Base-by-base conservation (phyloP, 805 yeast species). In the Hanseniaspora nectarophila region DNA sequence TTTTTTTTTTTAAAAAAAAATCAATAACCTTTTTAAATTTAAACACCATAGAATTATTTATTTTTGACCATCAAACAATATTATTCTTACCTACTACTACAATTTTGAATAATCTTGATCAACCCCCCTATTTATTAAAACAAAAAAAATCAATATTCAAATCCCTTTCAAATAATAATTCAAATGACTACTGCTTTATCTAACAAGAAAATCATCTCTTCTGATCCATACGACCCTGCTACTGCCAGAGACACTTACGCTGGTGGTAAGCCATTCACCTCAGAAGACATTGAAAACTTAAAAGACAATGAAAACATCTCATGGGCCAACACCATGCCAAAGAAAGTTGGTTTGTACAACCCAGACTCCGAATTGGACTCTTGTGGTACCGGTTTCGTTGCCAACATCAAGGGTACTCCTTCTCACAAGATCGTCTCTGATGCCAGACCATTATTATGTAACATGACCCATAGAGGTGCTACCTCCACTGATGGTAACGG, bases 381-480 rank as follows among this genome's bases (percentile, higher is more conserved):
- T 45, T 90, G 98, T 75, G 98, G 98, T 72, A 97, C 92, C 47
- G 98, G 98, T 56, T 90, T 90, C 69, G 86, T 95, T 44, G 86
- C 97, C 67, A 86, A 90, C 71, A 83, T 89, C 70, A 86, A 88
- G 67, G 97, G 97, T 54, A 65, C 73, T 29, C 77, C 80, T 26
- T 82, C 94, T 51, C 98, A 92, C 72, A 88, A 89, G 65, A 87
- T 90, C 60, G 88, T 90, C 55, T 80, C 94, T 39, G 97, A 92
- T 70, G 95, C 95, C 39, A 74, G 80, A 59, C 79, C 77, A 64
- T 72, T 90, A 61, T 78, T 90, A 52, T 89, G 97, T 72, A 90
- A 92, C 71, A 92, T 90, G 98, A 85, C 97, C 56, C 98, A 90
- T 69, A 80, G 98, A 71, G 98, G 98, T 65, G 97, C 97, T 38